phyloP scores from a whole-genome alignment of 2,329 filamentous ascomycete species.

The Endocalyx cinctus region DNA sequence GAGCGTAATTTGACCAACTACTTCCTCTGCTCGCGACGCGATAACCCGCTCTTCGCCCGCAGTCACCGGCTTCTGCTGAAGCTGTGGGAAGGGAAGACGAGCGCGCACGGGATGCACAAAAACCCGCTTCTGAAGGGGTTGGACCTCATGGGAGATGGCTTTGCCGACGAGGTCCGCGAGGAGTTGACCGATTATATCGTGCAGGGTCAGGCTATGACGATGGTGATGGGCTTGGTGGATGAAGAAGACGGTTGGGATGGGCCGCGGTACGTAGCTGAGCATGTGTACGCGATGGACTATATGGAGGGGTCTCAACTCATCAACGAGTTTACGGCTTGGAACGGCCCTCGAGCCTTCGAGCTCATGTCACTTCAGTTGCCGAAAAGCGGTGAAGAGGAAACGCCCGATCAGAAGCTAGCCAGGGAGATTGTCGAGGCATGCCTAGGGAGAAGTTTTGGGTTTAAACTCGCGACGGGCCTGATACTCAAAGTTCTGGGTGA shows the following conservation, averaged over 20 bases:
- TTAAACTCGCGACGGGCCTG: conserved; percentile 52
- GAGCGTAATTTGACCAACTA: conserved; percentile 42
- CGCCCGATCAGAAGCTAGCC: conserved; percentile 40
- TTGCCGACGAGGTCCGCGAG: conserved; percentile 33
- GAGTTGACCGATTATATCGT: conserved; percentile 53
- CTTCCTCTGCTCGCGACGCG: conserved; percentile 34
- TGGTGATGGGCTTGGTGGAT: conserved; percentile 49
- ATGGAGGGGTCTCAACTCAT: conserved; percentile 48
- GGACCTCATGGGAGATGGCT: conserved; percentile 32
- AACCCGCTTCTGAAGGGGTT: conserved; percentile 42
- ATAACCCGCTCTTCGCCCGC: conserved; percentile 41
- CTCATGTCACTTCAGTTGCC: conserved; percentile 42
- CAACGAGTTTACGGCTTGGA: conserved; percentile 48
- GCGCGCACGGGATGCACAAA: conserved; percentile 46
- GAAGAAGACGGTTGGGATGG: conserved; percentile 48
- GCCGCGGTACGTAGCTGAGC: conserved; percentile 42
- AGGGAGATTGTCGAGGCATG: conserved; percentile 47
- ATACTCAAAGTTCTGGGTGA: conserved; percentile 44
- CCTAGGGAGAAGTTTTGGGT: conserved; percentile 45
- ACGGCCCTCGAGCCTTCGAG: conserved; percentile 43
- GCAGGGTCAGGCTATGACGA: conserved; percentile 48
- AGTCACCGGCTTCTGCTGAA: conserved; percentile 46
- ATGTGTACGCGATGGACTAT: conserved; percentile 46
- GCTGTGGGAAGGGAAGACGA: conserved; percentile 47
- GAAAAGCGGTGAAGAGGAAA: conserved; percentile 34